Conservation (phyloP, 1,139 yeast species). For the Candida sanyaensis region DNA sequence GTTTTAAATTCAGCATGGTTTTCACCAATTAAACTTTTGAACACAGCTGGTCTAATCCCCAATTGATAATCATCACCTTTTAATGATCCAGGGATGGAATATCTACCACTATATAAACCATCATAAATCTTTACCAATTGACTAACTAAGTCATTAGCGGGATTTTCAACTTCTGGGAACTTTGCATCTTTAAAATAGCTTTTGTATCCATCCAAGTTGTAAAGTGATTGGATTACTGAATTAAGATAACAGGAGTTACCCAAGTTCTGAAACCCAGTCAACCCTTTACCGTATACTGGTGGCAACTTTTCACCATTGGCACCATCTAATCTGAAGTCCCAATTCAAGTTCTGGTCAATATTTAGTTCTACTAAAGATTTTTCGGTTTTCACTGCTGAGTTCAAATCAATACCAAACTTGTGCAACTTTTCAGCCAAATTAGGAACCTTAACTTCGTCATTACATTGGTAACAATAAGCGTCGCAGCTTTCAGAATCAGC, state of each 20-base stretch:
- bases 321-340: constrained; percentile 87
- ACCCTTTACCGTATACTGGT: constrained; percentile 66
- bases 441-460: constrained; percentile 85
- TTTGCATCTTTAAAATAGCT: constrained; percentile 29
- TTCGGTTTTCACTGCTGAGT: constrained; percentile 64
- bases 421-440: constrained; percentile 49
- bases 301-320: constrained; percentile 65
- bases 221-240: constrained; percentile 73
- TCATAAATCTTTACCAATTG: constrained; percentile 80
- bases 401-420: constrained; percentile 71
- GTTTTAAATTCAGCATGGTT: constrained; percentile 83
- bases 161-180: constrained; percentile 44
- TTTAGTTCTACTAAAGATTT: constrained; percentile 86
- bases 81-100: constrained; percentile 53
- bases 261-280: constrained; percentile 82
- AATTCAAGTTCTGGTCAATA: constrained; percentile 86
- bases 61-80: constrained; percentile 60
- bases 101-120: constrained; percentile 76
- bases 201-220: constrained; percentile 38
- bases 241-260: constrained; percentile 94
- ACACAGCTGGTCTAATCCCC: constrained; percentile 76
- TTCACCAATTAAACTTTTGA: constrained; percentile 75
- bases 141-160: constrained; percentile 62
- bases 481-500: constrained; percentile 62
- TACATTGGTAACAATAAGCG: constrained; percentile 84